Base-by-base conservation (phyloP, 805 yeast genomes). In the Saccharomycopsis sp. region DNA sequence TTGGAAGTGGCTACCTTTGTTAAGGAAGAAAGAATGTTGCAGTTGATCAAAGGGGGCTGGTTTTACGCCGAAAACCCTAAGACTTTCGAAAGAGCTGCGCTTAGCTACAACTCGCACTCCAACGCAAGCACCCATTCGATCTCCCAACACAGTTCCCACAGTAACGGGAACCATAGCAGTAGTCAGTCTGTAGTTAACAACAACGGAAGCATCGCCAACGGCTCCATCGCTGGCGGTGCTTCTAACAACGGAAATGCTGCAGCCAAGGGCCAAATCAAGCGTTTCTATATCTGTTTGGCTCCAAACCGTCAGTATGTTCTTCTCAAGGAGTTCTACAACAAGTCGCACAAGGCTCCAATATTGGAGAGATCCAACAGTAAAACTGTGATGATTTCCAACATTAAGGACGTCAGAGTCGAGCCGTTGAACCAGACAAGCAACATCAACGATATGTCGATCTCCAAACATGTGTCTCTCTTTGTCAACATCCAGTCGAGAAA, bases 21-120 rank as follows among this genome's bases (percentile, higher is more conserved):
- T 15, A 80, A 81, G 58, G 91, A 87, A 68, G 94, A 87, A 72
- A 77, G 93, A 65, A 82, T 86, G 52, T 70, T 87, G 58, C 85
- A 83, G 66, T 71, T 89, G 54, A 82, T 89, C 25, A 83, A 80
- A 65, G 96, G 96, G 1, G 79, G 87, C 1, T 89, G 96, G 96
- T 92, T 87, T 14, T 86, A 76, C 67, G 78, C 85, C 1, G 86
- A 84, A 42, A 73, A 78, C 56, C 90, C 87, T 20, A 61, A 56
- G 35, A 20, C 35, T 12, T 12, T 15, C 3, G 58, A 50, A 14
- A 58, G 55, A 44, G 22, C 49, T 19, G 49, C 49, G 9, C 20
- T 44, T 8, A 44, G 20, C 22, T 44, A 44, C 12, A 44, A 44
- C 12, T 44, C 49, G 7, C 49, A 44, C 22, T 17, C 22, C 22